Evolutionary conservation across 1,284 basidiomycete species (phyloP).

Genomic region (Singerocomus inundabilis): DNA sequence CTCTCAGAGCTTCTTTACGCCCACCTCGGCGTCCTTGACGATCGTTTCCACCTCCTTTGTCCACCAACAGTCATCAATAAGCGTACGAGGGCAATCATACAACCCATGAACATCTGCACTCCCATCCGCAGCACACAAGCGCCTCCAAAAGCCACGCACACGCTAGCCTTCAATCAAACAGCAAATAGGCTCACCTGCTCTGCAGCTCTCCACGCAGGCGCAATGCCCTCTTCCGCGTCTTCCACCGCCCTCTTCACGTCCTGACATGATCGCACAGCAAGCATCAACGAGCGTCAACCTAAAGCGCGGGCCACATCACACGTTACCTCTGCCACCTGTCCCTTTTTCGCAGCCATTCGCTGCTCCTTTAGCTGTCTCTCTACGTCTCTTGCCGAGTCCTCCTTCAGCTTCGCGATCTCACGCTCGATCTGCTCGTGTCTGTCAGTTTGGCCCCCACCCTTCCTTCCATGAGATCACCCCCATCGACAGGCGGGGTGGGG

Average conservation of each 20-base stretch:
- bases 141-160: neutral
- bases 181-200: conserved; percentile 7
- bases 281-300: neutral
- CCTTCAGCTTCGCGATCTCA: conserved; percentile 21
- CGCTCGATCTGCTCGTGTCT: conserved; percentile 17
- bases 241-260: conserved; percentile 3
- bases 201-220: conserved; percentile 5
- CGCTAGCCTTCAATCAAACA: neutral
- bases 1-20: neutral
- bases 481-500: neutral
- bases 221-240: neutral
- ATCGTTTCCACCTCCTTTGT: conserved; percentile 2
- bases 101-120: neutral
- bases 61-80: neutral
- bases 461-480: neutral
- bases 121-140: too few relatives aligned
- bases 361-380: conserved; percentile 22
- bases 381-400: conserved; percentile 23
- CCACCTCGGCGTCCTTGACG: conserved; percentile 1
- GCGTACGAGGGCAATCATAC: neutral
- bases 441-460: neutral
- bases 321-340: conserved; percentile 8
- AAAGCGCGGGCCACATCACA: neutral
- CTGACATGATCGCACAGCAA: neutral
- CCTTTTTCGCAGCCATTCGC: conserved; percentile 3